Base-by-base conservation (phyloP, 2,329 filamentous ascomycete species). In the Coniochaeta pulveracea region DNA sequence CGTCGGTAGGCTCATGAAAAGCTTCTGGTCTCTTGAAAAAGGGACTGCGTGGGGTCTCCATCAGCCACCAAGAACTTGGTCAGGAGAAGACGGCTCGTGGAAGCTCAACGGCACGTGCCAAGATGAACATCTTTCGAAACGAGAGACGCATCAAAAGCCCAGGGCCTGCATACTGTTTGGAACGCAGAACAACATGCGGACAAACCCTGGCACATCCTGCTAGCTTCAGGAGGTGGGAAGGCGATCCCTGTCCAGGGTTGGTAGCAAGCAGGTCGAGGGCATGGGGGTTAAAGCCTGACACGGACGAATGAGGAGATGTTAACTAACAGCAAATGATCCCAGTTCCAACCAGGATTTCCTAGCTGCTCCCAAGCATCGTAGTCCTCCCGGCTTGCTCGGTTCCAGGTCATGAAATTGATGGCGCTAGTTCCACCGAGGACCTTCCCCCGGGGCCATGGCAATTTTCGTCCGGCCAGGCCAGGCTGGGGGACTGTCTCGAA, bases 381-480 rank as follows among this genome's bases (percentile, higher is more conserved):
- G 27, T 73, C 68, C 22, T 56, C 56, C 22, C 45, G 52, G 31
- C 54, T 58, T 6, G 59, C 66, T 19, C 64, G 58, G 34, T 60
- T 61, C 56, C 60, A 63, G 30, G 71, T 66, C 66, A 75, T 69
- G 40, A 67, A 70, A 41, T 77, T 76, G 30, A 78, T 60, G 0
- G 68, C 68, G 11, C 64, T 70, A 6, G 75, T 74, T 6, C 78
- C 79, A 12, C 79, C 79, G 0, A 83, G 59, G 1, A 72, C 65
- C 37, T 54, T 63, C 6, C 64, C 64, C 10, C 61, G 47, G 1
- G 58, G 54, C 55, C 56, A 64, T 8, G 54, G 43, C 15, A 67
- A 43, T 18, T 33, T 48, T 28, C 65, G 56, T 1, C 63, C 56
- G 3, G 42, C 49, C 4, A 63, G 46, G 3, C 52, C 52, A 12